These are phyloP conservation scores for Rubroshorea leprosula DNA, from an alignment of 345 rosid species.

Conservation along the genomic window DNA sequence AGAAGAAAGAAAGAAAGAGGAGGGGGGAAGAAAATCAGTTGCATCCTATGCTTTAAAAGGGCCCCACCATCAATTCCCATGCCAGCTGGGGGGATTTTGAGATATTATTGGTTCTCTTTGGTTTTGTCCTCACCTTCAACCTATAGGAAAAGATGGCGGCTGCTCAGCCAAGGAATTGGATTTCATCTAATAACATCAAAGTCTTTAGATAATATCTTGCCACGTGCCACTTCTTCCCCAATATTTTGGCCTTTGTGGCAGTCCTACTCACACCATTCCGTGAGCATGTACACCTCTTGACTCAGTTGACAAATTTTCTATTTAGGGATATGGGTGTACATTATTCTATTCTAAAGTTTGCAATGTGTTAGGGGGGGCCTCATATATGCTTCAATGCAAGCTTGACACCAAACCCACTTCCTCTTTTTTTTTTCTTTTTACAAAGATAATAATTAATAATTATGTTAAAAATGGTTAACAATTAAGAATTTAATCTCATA, in stretches of 20 bases:
- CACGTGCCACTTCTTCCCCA: constrained; percentile 22
- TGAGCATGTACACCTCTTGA: constrained; percentile 20
- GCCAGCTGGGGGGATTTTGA: constrained; percentile 27
- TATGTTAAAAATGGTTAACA: too few relatives aligned
- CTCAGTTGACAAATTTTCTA: not conserved
- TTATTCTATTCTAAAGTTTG: not conserved
- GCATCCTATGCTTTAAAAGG: not conserved
- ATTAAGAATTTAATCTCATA: too few relatives aligned
- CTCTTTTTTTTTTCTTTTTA: not conserved
- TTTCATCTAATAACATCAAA: constrained; percentile 22
- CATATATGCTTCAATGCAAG: not conserved
- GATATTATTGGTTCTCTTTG: constrained; percentile 1
- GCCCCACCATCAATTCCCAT: constrained; percentile 19
- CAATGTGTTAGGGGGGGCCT: not conserved
- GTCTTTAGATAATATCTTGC: constrained; percentile 12
- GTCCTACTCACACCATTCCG: constrained; percentile 31
- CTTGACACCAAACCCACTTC: not conserved
- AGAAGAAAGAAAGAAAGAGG: not conserved
- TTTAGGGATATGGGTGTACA: not conserved
- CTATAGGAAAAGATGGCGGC: constrained; percentile 42
- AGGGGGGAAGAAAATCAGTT: constrained; percentile 16
- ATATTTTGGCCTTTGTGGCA: constrained; percentile 7
- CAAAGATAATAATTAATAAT: too few relatives aligned
- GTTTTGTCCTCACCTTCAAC: constrained; percentile 14
- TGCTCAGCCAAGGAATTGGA: constrained; percentile 19